Base-by-base conservation (phyloP, 2,329 filamentous ascomycete species). In the Colletotrichum sp. region DNA sequence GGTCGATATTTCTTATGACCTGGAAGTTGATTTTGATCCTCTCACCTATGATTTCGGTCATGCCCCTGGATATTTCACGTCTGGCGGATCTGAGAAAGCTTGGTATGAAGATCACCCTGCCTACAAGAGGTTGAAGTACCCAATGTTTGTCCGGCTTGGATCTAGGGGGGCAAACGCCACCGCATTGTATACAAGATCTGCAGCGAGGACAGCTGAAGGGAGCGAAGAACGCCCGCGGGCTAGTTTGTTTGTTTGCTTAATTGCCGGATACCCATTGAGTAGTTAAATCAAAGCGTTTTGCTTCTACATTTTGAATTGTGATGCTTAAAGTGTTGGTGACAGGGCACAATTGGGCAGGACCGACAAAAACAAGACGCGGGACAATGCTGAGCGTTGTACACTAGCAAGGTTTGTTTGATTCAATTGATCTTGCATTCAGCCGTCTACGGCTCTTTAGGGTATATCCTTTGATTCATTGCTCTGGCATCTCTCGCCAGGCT, bases 231-330 rank as follows among this genome's bases (percentile, higher is more conserved):
- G 74, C 64, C 71, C 13, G 11, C 55, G 64, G 71, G 70, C 65
- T 75, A 44, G 6, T 62, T 52, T 66, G 63, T 65, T 73, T 69
- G 36, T 77, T 77, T 77, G 52, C 67, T 77, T 71, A 75, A 64
- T 76, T 77, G 71, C 70, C 75, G 71, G 75, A 77, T 77, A 77
- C 75, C 75, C 75, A 75, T 67, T 52, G 32, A 77, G 75, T 71
- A 76, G 64, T 74, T 65, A 52, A 77, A 75, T 67, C 65, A 57
- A 75, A 61, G 66, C 44, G 34, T 29, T 69, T 71, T 77, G 59
- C 39, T 67, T 71, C 4, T 64, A 34, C 16, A 32, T 11, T 25
- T 39, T 29, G 69, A 55, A 39, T 16, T 8, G 29, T 22, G 44
- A 52, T 22, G 44, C n/a, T 52, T 12, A 4, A n/a, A 22, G 44